Percentiles rank a stretch among this genome's conserved stretches.
These are phyloP conservation scores for Murraya koenigii DNA, from an alignment of 345 rosid species.

Conservation along the genomic window DNA sequence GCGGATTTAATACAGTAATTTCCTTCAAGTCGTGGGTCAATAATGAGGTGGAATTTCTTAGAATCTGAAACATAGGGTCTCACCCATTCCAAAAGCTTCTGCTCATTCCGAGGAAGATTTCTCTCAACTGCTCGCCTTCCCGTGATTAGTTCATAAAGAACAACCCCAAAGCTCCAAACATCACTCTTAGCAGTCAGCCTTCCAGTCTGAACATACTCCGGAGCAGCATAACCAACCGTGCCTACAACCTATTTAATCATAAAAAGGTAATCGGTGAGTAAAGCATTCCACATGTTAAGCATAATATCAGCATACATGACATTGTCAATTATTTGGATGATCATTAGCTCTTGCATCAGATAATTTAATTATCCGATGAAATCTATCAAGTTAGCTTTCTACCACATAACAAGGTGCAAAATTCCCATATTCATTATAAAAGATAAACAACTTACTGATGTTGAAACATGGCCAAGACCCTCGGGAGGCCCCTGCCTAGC, in stretches of 20 bases:
- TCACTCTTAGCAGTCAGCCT: constrained; percentile 88
- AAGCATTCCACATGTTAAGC: background rate
- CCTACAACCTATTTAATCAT: constrained; percentile 74
- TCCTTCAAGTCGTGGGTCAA: constrained; percentile 82
- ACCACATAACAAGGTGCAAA: background rate
- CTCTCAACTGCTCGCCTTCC: constrained; percentile 89
- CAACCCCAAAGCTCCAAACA: constrained; percentile 99
- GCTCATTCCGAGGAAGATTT: constrained; percentile 81
- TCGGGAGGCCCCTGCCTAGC: constrained; percentile 94
- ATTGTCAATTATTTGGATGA: background rate
- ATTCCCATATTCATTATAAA: background rate
- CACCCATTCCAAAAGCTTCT: constrained; percentile 94
- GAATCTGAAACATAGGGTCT: constrained; percentile 79
- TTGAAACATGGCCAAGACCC: constrained; percentile 84
- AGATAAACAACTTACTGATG: constrained; percentile 56
- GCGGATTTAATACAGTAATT: constrained; percentile 71
- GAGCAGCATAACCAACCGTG: constrained; percentile 94
- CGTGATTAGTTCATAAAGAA: constrained; percentile 81
- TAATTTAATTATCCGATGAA: background rate
- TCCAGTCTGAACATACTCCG: constrained; percentile 91
- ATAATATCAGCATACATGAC: background rate
- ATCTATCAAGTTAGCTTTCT: background rate
- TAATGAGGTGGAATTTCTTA: constrained; percentile 72
- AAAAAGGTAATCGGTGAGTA: background rate
- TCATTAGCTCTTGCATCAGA: background rate